Base-by-base conservation (phyloP, 345 rosid species). In the Melaleuca quinquenervia region DNA sequence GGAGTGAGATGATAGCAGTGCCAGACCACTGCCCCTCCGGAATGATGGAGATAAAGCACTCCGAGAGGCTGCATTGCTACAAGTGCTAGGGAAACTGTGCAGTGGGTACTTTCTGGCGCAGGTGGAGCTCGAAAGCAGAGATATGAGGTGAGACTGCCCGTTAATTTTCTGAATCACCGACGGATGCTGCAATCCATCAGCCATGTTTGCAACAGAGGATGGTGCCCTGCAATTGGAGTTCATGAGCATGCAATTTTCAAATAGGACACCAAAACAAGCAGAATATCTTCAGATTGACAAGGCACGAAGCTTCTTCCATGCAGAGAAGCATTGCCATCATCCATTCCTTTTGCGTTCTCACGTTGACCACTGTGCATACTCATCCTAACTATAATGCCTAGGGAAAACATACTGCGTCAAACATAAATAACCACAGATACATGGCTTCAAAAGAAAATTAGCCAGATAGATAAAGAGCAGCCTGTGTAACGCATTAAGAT, bases 151-250 rank as follows among this genome's bases (percentile, higher is more conserved):
- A 22, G 94, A 91, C 82, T 92, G 93, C 49, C 92, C 93, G 27
- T 88, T 87, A 51, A 96, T 84, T 90, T 93, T 96, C 87, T 91
- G 93, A 70, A 88, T 88, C 21, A 93, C 88, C 32, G 94, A 92
- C 84, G 95, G 96, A 91, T 92, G 86, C 89, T 82, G 89, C 54
- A 88, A 87, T 89, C 91, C 94, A 92, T 94, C 96, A 83, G 87
- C 95, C 94, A 91, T 92, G 53, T 58, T 90, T 83, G 84, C 90
- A 82, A 74, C 88, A 84, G 27, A 86, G 84, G 32, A 87, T 24
- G 84, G 85, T 84, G 80, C 86, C 89, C 90, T 88, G 87, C 58
- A 78, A 52, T 6, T 22, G 18, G 54, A 13, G 56, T 16, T 36
- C 36, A 12, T 60, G 41, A 60, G 41, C 7, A 60, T 5, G 45